phyloP scores from a whole-genome alignment of 2,329 filamentous ascomycete species.

The Diaporthe vexans region DNA sequence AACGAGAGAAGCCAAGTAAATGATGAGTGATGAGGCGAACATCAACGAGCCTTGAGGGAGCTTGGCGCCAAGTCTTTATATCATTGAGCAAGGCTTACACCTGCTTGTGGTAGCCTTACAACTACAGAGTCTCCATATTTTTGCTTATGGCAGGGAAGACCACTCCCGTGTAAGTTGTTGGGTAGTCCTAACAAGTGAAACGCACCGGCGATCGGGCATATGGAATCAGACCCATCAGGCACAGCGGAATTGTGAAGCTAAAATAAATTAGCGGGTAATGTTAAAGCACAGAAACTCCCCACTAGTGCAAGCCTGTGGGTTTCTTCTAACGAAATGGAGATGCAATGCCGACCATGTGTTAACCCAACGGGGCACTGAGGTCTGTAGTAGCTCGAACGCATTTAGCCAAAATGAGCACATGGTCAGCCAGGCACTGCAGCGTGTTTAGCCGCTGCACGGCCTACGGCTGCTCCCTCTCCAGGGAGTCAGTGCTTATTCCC shows the following conservation, averaged over 20 bases:
- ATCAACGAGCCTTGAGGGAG: background rate
- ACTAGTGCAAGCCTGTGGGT: background rate
- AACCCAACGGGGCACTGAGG: background rate
- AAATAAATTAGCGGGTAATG: constrained; percentile 9
- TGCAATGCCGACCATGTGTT: background rate
- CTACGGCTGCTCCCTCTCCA: background rate
- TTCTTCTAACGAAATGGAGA: constrained; percentile 4
- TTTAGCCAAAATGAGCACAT: constrained; percentile 2
- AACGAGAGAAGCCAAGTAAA: background rate
- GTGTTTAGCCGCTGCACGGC: background rate
- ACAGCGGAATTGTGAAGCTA: background rate
- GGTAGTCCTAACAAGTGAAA: background rate
- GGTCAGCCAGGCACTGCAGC: background rate
- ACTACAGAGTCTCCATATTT: no score
- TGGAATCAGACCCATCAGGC: background rate
- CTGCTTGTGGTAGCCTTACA: background rate
- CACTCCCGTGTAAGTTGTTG: no score
- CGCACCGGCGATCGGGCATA: background rate
- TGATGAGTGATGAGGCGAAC: background rate
- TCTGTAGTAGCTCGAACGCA: background rate
- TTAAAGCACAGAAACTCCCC: background rate
- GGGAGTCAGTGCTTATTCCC: background rate
- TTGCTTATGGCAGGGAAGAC: no score
- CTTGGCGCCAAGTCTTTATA: constrained; percentile 12
- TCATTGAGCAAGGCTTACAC: background rate